Evolutionary conservation across 2,329 filamentous ascomycete genomes (phyloP).

Genomic region (Diaporthe sp.): DNA sequence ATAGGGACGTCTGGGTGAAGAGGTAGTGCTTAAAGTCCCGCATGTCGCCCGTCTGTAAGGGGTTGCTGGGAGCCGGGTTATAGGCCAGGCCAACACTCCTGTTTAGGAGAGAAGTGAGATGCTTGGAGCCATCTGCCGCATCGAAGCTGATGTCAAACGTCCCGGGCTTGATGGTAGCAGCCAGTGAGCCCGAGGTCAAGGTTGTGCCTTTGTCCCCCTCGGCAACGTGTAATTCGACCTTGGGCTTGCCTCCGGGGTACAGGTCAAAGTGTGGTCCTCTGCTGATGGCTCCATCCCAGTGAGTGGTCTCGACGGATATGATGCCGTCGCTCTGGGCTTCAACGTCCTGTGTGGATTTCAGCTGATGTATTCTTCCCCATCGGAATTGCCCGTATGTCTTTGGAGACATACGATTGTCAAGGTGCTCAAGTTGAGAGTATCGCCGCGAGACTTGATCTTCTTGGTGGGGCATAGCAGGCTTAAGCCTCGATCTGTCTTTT

Average conservation of each 20-base stretch:
- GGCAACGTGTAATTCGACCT: conserved; percentile 54
- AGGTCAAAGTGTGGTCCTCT: conserved; percentile 70
- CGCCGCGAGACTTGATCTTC: conserved; percentile 66
- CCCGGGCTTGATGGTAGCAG: conserved; percentile 64
- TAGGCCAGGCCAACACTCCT: conserved; percentile 72
- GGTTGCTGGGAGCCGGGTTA: conserved; percentile 64
- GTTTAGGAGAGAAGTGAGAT: conserved; percentile 66
- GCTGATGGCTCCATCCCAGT: conserved; percentile 67
- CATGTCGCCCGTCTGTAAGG: conserved; percentile 67
- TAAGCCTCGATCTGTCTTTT: conserved; percentile 61
- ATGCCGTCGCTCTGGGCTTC: conserved; percentile 70
- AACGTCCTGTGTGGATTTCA: conserved; percentile 58
- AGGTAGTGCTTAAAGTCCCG: conserved; percentile 67
- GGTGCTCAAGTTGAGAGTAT: conserved; percentile 69
- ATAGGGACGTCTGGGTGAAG: conserved; percentile 68
- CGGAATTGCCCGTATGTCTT: background rate
- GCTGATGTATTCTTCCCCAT: conserved; percentile 7
- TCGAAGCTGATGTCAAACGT: conserved; percentile 70
- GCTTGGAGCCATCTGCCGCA: conserved; percentile 60
- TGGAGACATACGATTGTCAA: conserved; percentile 60
- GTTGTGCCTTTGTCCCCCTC: conserved; percentile 61
- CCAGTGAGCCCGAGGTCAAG: conserved; percentile 64
- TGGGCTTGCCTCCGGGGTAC: conserved; percentile 65
- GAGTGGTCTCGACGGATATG: conserved; percentile 70
- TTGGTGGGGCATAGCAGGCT: conserved; percentile 70